Evolutionary conservation across 352 stramenopile species (phyloP).

Genomic region (Pythium aristosporum): DNA sequence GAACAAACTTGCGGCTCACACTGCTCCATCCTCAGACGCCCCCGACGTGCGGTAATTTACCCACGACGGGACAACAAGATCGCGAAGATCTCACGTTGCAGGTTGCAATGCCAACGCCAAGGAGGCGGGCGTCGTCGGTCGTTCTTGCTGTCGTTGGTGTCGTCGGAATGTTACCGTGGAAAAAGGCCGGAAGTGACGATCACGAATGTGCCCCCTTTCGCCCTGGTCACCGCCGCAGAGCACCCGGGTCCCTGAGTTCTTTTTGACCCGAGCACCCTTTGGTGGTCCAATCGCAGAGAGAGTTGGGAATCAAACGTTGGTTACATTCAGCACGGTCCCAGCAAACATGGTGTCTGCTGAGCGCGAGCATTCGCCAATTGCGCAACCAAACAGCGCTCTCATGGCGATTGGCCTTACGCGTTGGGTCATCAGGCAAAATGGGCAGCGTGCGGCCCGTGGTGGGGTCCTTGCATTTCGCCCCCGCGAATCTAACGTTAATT

Average conservation of each 20-base stretch:
- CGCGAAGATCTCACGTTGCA: neutral
- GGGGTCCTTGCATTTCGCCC: neutral
- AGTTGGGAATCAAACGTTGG: slow-evolving; percentile 15
- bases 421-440: neutral
- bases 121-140: neutral
- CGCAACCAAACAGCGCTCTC: neutral
- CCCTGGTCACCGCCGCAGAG: neutral
- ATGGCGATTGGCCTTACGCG: neutral
- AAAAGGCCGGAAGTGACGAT: neutral
- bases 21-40: neutral
- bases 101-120: neutral
- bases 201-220: neutral
- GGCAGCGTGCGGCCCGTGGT: neutral
- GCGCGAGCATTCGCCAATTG: neutral
- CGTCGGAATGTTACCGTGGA: neutral
- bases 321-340: slow-evolving; percentile 19
- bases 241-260: too few relatives aligned
- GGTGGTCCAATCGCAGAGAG: slow-evolving; percentile 7
- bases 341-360: neutral
- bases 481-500: slow-evolving; percentile 29
- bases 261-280: slow-evolving; percentile 11
- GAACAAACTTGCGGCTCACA: slow-evolving; percentile 26
- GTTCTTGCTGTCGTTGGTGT: neutral
- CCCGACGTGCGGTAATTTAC: slow-evolving; percentile 13
- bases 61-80: slow-evolving; percentile 9